Conservation (phyloP, 1,284 basidiomycete genomes). For the Cutaneotrichosporon spelunceum region DNA sequence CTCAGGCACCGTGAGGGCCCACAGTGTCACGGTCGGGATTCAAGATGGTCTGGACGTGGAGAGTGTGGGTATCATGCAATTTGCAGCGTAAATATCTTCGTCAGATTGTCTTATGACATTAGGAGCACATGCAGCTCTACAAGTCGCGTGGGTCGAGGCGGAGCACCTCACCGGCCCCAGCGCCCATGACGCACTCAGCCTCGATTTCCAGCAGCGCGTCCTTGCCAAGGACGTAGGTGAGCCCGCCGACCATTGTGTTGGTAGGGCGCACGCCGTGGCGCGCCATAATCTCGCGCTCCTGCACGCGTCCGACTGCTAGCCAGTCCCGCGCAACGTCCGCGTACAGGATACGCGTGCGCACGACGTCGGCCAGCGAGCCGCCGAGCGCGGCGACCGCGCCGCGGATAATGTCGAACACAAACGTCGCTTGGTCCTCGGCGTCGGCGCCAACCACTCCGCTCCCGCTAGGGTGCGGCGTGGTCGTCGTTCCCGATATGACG, state of each 20-base stretch:
- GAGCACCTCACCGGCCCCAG: not conserved
- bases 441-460: conserved; percentile 12
- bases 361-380: conserved; percentile 19
- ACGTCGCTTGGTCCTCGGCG: conserved; percentile 16
- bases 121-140: not conserved
- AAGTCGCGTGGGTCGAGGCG: not conserved
- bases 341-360: conserved; percentile 22
- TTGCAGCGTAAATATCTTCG: no score
- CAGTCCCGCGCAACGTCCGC: conserved; percentile 17
- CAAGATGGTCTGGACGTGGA: no score
- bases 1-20: no score
- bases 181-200: conserved; percentile 19
- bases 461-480: conserved; percentile 11
- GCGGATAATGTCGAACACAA: conserved; percentile 25
- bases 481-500: conserved; percentile 10
- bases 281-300: conserved; percentile 17
- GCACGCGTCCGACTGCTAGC: conserved; percentile 13
- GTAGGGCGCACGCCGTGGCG: conserved; percentile 19
- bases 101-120: no score
- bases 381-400: conserved; percentile 19
- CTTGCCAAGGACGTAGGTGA: conserved; percentile 16
- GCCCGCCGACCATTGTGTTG: conserved; percentile 25
- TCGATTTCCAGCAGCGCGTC: conserved; percentile 26
- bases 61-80: no score
- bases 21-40: no score